These are phyloP conservation scores for Metschnikowia aberdeeniae DNA, from an alignment of 805 yeast genomes.

Conservation along the genomic window DNA sequence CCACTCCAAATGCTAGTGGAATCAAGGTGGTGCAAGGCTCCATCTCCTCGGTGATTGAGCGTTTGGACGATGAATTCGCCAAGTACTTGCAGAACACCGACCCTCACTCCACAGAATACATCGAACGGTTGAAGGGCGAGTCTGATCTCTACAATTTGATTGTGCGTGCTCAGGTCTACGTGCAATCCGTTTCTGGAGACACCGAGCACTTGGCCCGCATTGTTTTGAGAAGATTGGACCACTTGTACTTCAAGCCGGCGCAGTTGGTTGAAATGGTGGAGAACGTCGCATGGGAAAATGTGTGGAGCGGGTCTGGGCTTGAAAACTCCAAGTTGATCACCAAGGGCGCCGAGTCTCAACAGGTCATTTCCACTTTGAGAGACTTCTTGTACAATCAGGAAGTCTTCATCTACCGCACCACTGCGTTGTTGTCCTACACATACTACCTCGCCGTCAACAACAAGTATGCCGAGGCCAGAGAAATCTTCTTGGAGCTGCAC, in stretches of 20 bases:
- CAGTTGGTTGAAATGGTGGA: slow-evolving; percentile 69
- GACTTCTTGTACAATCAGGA: slow-evolving; percentile 62
- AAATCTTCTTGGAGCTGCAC: slow-evolving; percentile 81
- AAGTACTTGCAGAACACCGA: slow-evolving; percentile 84
- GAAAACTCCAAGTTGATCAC: slow-evolving; percentile 30
- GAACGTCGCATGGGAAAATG: slow-evolving; percentile 63
- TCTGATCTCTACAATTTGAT: slow-evolving; percentile 67
- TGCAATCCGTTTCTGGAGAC: slow-evolving; percentile 57
- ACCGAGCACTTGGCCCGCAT: slow-evolving; percentile 68
- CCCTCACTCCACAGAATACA: slow-evolving; percentile 92
- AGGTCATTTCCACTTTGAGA: slow-evolving; percentile 62
- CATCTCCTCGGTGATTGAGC: slow-evolving; percentile 79
- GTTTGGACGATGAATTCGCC: slow-evolving; percentile 91
- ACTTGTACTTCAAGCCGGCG: slow-evolving; percentile 86
- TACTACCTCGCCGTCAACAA: slow-evolving; percentile 90
- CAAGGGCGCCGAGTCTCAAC: slow-evolving; percentile 30
- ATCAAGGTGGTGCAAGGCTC: slow-evolving; percentile 77
- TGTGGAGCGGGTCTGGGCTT: slow-evolving; percentile 26
- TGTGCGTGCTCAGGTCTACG: slow-evolving; percentile 80
- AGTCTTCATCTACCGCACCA: slow-evolving; percentile 67
- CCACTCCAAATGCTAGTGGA: slow-evolving; percentile 56
- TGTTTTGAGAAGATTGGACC: slow-evolving; percentile 81
- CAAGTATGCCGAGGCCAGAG: slow-evolving; percentile 80
- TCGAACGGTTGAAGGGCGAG: slow-evolving; percentile 88
- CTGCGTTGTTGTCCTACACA: slow-evolving; percentile 79